These are phyloP conservation scores for Dujonia santamariae DNA, from an alignment of 1,139 yeast genomes.

Conservation along the genomic window DNA sequence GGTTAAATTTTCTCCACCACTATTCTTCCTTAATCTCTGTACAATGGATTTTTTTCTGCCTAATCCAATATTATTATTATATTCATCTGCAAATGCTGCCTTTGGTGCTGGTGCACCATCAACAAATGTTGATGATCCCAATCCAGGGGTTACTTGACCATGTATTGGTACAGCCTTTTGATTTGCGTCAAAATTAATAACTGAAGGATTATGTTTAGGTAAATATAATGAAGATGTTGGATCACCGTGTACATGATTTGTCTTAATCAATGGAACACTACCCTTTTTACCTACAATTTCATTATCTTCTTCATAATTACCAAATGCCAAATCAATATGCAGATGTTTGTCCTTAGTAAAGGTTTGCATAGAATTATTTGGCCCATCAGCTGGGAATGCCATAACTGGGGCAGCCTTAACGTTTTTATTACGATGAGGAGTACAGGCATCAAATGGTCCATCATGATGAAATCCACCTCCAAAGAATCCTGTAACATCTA, in stretches of 20 bases:
- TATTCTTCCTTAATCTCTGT: slow-evolving; percentile 56
- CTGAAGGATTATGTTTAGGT: slow-evolving; percentile 50
- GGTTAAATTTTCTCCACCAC: slow-evolving; percentile 31
- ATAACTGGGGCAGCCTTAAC: slow-evolving; percentile 82
- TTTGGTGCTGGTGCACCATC: slow-evolving; percentile 95
- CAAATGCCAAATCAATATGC: slow-evolving; percentile 61
- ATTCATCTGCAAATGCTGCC: slow-evolving; percentile 25
- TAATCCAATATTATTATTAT: slow-evolving; percentile 31
- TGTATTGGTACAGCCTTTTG: slow-evolving; percentile 71
- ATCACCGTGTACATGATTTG: slow-evolving; percentile 14
- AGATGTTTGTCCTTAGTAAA: slow-evolving; percentile 48
- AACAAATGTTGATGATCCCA: slow-evolving; percentile 87
- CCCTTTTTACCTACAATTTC: slow-evolving; percentile 33
- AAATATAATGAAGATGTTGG: slow-evolving; percentile 21
- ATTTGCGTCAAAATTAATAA: slow-evolving; percentile 68
- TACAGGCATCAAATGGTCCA: slow-evolving; percentile 98
- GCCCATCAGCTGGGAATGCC: slow-evolving; percentile 95
- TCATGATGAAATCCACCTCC: slow-evolving; percentile 98
- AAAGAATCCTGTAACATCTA: slow-evolving; percentile 92
- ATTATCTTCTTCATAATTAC: slow-evolving; percentile 39
- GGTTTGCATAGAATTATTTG: slow-evolving; percentile 82
- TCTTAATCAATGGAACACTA: slow-evolving; percentile 13
- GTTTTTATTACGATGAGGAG: slow-evolving; percentile 90
- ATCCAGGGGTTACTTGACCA: slow-evolving; percentile 81
- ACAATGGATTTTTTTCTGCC: slow-evolving; percentile 75